Evolutionary conservation across 768 basidiomycete genomes (phyloP).

Genomic region (Pleurotus djamor): DNA sequence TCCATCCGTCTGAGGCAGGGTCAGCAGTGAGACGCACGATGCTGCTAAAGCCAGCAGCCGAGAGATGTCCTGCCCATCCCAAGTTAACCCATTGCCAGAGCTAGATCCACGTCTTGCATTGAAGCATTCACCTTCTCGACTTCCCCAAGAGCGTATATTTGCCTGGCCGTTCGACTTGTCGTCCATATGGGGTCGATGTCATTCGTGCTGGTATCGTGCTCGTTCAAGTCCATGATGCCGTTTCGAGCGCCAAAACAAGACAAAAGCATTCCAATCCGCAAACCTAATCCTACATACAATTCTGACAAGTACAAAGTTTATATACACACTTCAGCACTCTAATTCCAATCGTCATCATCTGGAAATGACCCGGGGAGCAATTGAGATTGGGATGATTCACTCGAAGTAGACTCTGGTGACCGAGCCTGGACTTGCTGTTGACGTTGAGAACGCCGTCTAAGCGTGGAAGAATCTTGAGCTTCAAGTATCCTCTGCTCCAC

Average conservation of each 20-base stretch:
- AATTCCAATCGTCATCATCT: background rate
- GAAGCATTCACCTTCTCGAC: conserved; percentile 72
- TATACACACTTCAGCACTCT: background rate
- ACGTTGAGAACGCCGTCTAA: conserved; percentile 13
- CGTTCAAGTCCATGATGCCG: conserved; percentile 21
- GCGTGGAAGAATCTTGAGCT: conserved; percentile 10
- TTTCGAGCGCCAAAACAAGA: conserved; percentile 2
- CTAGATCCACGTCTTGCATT: background rate
- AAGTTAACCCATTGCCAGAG: background rate
- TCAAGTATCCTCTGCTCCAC: conserved; percentile 47
- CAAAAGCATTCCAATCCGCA: background rate
- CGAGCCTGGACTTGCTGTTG: too few species aligned
- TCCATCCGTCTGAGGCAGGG: conserved; percentile 79
- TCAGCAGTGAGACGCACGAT: conserved; percentile 75
- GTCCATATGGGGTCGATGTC: conserved; percentile 80
- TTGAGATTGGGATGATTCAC: background rate
- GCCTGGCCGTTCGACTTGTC: conserved; percentile 76
- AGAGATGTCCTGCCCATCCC: conserved; percentile 63
- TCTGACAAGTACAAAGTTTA: background rate
- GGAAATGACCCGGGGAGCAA: background rate
- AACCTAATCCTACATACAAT: background rate
- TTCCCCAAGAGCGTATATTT: conserved; percentile 77
- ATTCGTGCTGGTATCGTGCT: conserved; percentile 28
- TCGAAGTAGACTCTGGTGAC: background rate
- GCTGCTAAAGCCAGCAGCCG: conserved; percentile 74